Base-by-base conservation (phyloP, 1,139 yeast species). In the Saccharomyces uvarum region DNA sequence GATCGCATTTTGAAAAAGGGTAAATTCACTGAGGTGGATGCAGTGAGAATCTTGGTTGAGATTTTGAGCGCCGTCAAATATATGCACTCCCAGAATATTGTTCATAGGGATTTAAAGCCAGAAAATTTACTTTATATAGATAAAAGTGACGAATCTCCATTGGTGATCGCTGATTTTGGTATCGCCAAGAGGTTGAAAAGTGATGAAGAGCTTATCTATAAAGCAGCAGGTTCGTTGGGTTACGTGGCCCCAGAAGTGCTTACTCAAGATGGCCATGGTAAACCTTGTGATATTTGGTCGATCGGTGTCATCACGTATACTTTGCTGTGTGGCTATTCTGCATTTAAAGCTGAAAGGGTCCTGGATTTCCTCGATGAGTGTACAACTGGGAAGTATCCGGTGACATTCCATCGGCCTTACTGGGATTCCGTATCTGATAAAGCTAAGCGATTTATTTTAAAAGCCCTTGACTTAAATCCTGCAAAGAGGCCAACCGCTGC, bases 231-330 rank as follows among this genome's bases (percentile, higher is more conserved):
- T 0, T 86, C 95, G 1, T 83, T 89, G 71, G 97, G 97, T 2
- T 90, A 90, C 68, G 96, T 96, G 4, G 97, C 97, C 0, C 97
- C 97, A 0, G 97, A 90, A 68, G 93, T 90, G 3, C 75, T 90
- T 41, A 71, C 79, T 51, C 84, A 88, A 4, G 72, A 76, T 46
- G 96, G 96, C 6, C 96, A 90, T 71, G 95, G 96, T 48, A 88
- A 86, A 66, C 91, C 96, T 1, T 90, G 96, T 70, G 97, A 90
- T 68, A 79, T 90, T 49, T 90, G 97, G 97, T 86, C 95, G 1
- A 70, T 90, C 49, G 97, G 97, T 26, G 96, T 90, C 8, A 88
- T 93, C 53, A 82, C 96, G 0, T 93, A 90, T 70, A 90, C 97
- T 0, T 75, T 91, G 53, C 77, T 93, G 52, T 89, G 95, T 65